phyloP scores from a whole-genome alignment of 1,284 basidiomycete genomes.

The Sanguinoderma infundibulare region DNA sequence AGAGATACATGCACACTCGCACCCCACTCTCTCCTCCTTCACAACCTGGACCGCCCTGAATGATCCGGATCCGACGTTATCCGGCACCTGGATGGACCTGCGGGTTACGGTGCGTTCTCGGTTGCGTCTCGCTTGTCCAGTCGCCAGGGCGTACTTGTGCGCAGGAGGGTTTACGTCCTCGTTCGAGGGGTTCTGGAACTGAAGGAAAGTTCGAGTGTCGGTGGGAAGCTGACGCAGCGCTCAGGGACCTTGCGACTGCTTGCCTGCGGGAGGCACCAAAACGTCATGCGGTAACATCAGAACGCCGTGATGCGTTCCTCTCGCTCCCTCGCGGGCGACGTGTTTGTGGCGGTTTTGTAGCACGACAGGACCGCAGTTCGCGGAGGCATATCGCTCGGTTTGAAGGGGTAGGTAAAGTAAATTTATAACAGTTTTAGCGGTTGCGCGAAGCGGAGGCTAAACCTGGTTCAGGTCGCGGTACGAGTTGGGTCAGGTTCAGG shows the following conservation, averaged over 20 bases:
- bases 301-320: neutral
- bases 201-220: neutral
- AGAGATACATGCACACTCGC: slow-evolving; percentile 4
- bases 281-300: neutral
- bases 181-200: neutral
- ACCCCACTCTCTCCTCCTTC: neutral
- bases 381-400: neutral
- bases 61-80: neutral
- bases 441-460: too few relatives aligned
- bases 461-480: too few relatives aligned
- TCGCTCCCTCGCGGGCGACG: neutral
- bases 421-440: neutral
- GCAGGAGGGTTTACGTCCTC: neutral
- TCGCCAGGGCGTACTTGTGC: too few relatives aligned
- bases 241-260: too few relatives aligned
- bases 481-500: too few relatives aligned
- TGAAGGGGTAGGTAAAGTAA: neutral
- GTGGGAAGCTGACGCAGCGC: neutral
- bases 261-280: neutral
- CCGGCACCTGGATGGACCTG: neutral
- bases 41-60: neutral
- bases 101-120: neutral
- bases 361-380: neutral
- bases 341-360: neutral
- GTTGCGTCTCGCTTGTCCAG: too few relatives aligned